Evolutionary conservation across 345 rosid species (phyloP), one percentile per base, ranked within the genome.

Genomic region (Mangifera indica): DNA sequence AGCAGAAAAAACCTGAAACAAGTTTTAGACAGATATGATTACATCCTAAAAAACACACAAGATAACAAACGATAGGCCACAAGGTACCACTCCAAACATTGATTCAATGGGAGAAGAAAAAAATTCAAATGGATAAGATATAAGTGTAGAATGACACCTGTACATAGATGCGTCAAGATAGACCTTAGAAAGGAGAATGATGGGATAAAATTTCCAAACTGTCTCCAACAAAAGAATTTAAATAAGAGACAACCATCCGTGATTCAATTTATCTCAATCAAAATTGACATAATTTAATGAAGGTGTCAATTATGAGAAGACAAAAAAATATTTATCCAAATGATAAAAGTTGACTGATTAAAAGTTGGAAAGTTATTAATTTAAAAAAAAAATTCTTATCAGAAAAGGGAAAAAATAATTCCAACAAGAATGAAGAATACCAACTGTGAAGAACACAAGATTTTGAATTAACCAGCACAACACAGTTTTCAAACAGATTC

Each of bases 1-100:
- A 66, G 98, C 98, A 76, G 99, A 92, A 84, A 95, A 95, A 17
- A 95, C 99, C 98, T 91, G 87, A 60, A 81, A 87, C 68, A 61
- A 73, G 51, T 58, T 69, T 76, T 21, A 70, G 71, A 70, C 51
- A 45, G 69, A 71, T 66, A 77, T 68, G 42, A 79, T 37, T 37
- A 69, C 22, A 71, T 14, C 64, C 25, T 44, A 2, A 70, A n/a
- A 72, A 46, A 53, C 37, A 70, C 13, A 71, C 24, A 29, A 58
- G 72, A 65, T 52, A 20, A 63, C 32, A 24, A 52, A 1, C 13
- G 67, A 63, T 58, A 72, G 76, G 72, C 60, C 46, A 9, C 21
- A 44, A 1, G 42, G 62, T 82, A 74, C 17, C 81, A 79, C 67
- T 69, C 73, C 66, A 83, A 72, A 65, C 69, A 81, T 65, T 48